Base-by-base conservation (phyloP, 139 green algal species). In the Pycnococcus provasolii region DNA sequence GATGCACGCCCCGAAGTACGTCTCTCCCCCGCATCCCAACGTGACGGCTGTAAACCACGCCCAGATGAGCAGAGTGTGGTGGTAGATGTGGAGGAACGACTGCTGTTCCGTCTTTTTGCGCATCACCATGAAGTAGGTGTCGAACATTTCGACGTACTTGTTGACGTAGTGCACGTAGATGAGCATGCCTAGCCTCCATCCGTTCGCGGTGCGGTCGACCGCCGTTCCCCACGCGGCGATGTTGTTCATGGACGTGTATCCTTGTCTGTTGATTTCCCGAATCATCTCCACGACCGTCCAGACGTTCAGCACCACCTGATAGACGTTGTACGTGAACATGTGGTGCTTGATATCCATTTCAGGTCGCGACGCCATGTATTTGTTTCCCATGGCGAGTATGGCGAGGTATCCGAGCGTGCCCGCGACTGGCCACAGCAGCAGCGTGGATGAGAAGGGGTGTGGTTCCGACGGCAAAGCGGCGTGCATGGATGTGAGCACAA, bases 71-170 rank as follows among this genome's bases (percentile, higher is more conserved):
- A 63, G 42, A 11, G 11, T 15, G 70, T 76, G 70, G 65, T 76
- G 70, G 48, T 76, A 76, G 8, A 76, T 46, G 63, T 76, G 70
- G n/a, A 76, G 59, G 58, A 76, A 76, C 54, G 9, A 57, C 53
- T 72, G 3, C 62, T 76, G 70, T 4, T 67, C 45, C 43, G 57
- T 62, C 54, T 76, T 76, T 55, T 76, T 76, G 43, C 63, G 46
- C 54, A 69, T 40, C 1, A 76, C 41, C 53, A 76, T 76, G 54
- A 71, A 72, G 42, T 68, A 58, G 7, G 70, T 71, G 58, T 76
- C 70, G 26, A 76, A 54, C n/a, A 76, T 47, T 45, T 76, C 70
- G 26, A 72, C 37, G 59, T 67, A 71, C 55, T 76, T 76, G 70
- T 67, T 68, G 62, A 63, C 62, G 70, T 76, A 76, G 63, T 76